Evolutionary conservation across 1,139 yeast species (phyloP), one percentile per base, ranked within the genome.

Genomic region (Geotrichum aggregatum): DNA sequence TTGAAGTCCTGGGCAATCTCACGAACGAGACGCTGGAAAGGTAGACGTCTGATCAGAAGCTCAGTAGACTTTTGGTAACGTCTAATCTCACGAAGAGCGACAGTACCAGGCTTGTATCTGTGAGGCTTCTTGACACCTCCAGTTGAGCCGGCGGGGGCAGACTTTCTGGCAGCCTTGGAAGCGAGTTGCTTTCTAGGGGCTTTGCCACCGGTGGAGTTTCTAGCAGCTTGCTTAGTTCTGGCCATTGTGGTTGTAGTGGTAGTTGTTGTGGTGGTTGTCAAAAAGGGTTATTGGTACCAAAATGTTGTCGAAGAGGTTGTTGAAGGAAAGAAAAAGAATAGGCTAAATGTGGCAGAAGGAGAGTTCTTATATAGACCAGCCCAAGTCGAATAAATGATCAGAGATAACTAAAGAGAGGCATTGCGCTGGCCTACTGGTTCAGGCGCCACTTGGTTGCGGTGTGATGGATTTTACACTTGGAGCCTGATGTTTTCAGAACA

Each of bases 21-120:
- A 78, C 97, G 85, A 59, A 91, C 97, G 72, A 91, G 84, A 83
- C 98, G 87, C 80, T 91, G 97, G 95, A 89, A 89, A 61, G 98
- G 98, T 68, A 91, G 83, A 79, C 91, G 89, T 84, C 98, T 88
- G 77, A 91, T 89, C 74, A 91, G 83, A 58, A 91, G 80, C 77
- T 91, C 98, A 70, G 97, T 91, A 61, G 96, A 87, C 78, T 91
- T 91, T 80, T 91, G 97, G 83, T 91, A 91, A 80, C 97, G 88
- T 85, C 97, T 88, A 72, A 91, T 91, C 81, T 91, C 98, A 86
- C 97, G 91, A 73, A 91, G 86, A 68, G 98, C 98, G 71, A 91
- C 97, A 71, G 97, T 91, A 89, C 98, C 98, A 75, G 98, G 98
- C 92, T 89, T 91, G 80, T 89, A 91, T 86, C 98, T 88, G 88